phyloP scores from a whole-genome alignment of 1,139 yeast genomes.

The Pichia sp. region DNA sequence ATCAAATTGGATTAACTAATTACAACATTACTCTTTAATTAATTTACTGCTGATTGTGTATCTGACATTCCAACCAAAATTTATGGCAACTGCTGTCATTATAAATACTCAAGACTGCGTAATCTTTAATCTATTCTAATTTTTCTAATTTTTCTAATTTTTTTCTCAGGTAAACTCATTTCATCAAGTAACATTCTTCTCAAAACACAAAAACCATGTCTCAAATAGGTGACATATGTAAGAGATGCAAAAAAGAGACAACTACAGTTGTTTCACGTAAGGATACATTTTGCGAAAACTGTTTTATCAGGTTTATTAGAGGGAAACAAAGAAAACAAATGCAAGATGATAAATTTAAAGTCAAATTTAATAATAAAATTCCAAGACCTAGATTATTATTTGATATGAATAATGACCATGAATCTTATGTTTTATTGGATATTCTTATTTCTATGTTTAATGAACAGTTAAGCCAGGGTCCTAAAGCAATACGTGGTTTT shows the following conservation, averaged over 20 bases:
- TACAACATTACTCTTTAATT: too few relatives aligned
- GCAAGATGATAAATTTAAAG: conserved; percentile 63
- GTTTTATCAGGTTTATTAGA: conserved; percentile 66
- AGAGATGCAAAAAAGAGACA: conserved; percentile 45
- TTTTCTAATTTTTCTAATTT: neutral
- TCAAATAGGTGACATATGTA: conserved; percentile 24
- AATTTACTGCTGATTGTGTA: too few relatives aligned
- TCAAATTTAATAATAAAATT: conserved; percentile 40
- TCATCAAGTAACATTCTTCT: too few relatives aligned
- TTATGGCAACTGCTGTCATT: too few relatives aligned
- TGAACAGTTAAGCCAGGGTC: conserved; percentile 49
- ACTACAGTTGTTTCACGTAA: conserved; percentile 56
- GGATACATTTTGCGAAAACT: conserved; percentile 62
- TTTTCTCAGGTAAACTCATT: neutral
- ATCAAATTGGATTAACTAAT: too few relatives aligned
- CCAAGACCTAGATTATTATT: conserved; percentile 42
- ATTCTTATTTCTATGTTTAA: conserved; percentile 52
- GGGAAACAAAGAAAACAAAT: conserved; percentile 77
- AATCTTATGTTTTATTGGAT: conserved; percentile 65
- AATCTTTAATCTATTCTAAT: too few relatives aligned
- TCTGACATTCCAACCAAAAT: too few relatives aligned
- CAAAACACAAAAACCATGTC: conserved; percentile 1
- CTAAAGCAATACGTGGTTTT: conserved; percentile 66
- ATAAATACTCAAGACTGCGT: too few relatives aligned
- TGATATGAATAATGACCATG: conserved; percentile 58